Base-by-base conservation (phyloP, 2,329 filamentous ascomycete species). In the Aspergillus hiratsukae region DNA sequence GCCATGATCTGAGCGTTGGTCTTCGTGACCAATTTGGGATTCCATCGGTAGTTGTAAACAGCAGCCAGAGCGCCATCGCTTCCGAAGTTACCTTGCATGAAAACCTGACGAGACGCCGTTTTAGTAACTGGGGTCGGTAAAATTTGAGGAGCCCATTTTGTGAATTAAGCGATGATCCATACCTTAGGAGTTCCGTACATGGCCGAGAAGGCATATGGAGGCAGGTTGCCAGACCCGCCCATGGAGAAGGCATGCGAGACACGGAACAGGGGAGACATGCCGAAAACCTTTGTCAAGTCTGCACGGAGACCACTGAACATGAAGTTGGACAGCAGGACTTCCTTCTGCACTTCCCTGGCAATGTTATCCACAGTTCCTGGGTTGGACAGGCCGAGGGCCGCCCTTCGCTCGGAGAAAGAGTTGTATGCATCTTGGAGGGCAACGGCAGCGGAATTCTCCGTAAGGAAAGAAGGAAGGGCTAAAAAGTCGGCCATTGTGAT, bases 281-380 rank as follows among this genome's bases (percentile, higher is more conserved):
- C 94, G 79, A 97, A 96, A 72, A 91, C 87, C 83, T 97, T 97
- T 73, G 91, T 97, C 73, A 97, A 81, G 77, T 99, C 94, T 75
- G 93, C 95, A 73, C 93, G 90, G 75, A 99, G 84, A 69, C 94
- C 94, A 48, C 90, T 89, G 81, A 99, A 97, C 86, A 94, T 95
- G 76, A 91, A 89, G 81, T 97, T 96, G 79, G 88, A 94, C 70
- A 97, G 86, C 74, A 97, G 88, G 67, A 97, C 92, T 83, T 97
- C 92, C 78, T 92, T 91, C 80, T 95, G 88, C 61, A 97, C 91
- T 81, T 99, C 94, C 74, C 89, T 87, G 66, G 89, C 85, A 74
- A 96, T 87, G 71, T 87, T 87, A 78, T 99, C 94, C 65, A 97
- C 87, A 52, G 89, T 92, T 68, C 94, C 94, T 43, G 94, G 94